These are phyloP conservation scores for Cylindrodendrum hubeiense DNA, from an alignment of 2,329 filamentous ascomycete species.

Conservation along the genomic window DNA sequence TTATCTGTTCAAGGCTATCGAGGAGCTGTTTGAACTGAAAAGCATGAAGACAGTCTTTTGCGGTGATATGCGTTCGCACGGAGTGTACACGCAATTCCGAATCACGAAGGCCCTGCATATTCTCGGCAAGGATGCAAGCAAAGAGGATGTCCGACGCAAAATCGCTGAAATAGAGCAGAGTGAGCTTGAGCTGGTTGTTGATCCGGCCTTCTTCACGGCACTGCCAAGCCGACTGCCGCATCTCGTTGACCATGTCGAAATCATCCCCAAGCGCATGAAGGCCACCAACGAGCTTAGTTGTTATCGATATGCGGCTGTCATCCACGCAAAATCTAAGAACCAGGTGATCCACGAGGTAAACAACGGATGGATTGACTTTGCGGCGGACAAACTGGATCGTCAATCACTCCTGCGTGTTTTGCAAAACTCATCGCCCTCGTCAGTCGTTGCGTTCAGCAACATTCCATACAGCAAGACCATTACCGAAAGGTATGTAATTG, in stretches of 20 bases:
- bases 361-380: conserved; percentile 39
- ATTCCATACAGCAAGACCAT: conserved; percentile 48
- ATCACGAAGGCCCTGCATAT: conserved; percentile 19
- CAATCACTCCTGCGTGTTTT: conserved; percentile 24
- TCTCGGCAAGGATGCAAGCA: conserved; percentile 10
- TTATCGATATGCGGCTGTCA: conserved; percentile 45
- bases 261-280: conserved; percentile 46
- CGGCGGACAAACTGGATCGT: conserved; percentile 10
- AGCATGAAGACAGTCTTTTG: conserved; percentile 32
- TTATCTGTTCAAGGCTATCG: conserved; percentile 34
- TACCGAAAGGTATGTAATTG: conserved; percentile 41
- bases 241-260: conserved; percentile 42
- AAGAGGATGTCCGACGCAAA: conserved; percentile 11
- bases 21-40: conserved; percentile 21
- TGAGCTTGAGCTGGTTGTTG: conserved; percentile 39
- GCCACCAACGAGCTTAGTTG: conserved; percentile 46
- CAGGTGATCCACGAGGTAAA: conserved; percentile 25
- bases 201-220: conserved; percentile 42
- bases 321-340: conserved; percentile 24
- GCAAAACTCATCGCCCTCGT: background rate
- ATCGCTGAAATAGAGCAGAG: conserved; percentile 24
- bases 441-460: conserved; percentile 34
- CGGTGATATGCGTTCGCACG: conserved; percentile 38
- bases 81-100: conserved; percentile 31
- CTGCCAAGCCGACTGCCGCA: conserved; percentile 32